Conservation (phyloP, 345 rosid genomes). For the Anastatica hierochuntica region DNA sequence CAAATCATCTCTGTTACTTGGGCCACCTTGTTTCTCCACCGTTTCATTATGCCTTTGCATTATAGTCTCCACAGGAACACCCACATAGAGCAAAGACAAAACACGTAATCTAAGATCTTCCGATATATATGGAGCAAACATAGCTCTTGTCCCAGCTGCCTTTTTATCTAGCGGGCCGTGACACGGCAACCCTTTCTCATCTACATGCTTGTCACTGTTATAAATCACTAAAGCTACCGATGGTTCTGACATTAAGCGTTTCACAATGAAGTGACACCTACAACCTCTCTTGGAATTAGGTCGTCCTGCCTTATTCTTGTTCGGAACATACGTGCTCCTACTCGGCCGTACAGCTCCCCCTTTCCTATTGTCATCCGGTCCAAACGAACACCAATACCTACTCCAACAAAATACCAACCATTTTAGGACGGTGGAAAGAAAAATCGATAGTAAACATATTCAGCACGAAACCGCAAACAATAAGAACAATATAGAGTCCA, state of each 20-base stretch:
- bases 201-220: slow-evolving; percentile 82
- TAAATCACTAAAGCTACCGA: slow-evolving; percentile 76
- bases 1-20: slow-evolving; percentile 76
- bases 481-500: not conserved
- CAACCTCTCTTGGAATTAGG: slow-evolving; percentile 95
- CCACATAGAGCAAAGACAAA: slow-evolving; percentile 70
- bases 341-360: slow-evolving; percentile 87
- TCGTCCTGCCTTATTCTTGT: slow-evolving; percentile 86
- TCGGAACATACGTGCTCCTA: slow-evolving; percentile 63
- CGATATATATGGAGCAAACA: slow-evolving; percentile 97
- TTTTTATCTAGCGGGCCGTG: slow-evolving; percentile 94
- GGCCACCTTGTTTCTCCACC: slow-evolving; percentile 91
- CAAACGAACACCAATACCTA: slow-evolving; percentile 99
- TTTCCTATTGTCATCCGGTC: slow-evolving; percentile 88
- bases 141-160: slow-evolving; percentile 89
- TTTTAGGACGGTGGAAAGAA: too few species aligned
- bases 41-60: slow-evolving; percentile 93
- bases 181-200: slow-evolving; percentile 82
- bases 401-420: slow-evolving; percentile 3
- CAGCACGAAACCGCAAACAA: not conserved
- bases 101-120: slow-evolving; percentile 94
- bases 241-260: slow-evolving; percentile 86
- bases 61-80: slow-evolving; percentile 91
- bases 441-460: too few species aligned
- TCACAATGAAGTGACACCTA: slow-evolving; percentile 93